Evolutionary conservation across 169 alveolate species (phyloP).

Genomic region (Eimeria tenella): DNA sequence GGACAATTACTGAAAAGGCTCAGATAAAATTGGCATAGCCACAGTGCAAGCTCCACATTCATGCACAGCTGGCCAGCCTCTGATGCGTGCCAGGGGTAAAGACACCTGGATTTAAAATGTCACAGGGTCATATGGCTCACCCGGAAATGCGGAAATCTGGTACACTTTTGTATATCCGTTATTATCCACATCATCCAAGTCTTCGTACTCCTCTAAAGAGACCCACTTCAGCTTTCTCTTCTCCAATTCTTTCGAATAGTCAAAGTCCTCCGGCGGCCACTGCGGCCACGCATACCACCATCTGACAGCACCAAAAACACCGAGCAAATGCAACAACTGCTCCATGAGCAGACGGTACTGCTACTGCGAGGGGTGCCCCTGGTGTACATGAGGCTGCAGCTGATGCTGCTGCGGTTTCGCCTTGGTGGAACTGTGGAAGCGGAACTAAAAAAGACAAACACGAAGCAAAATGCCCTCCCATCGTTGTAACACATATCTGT

Average conservation of each 20-base stretch:
- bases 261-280: constrained; percentile 93
- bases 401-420: neutral
- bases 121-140: neutral
- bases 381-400: neutral
- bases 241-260: constrained; percentile 82
- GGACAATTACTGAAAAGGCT: neutral
- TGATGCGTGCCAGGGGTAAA: neutral
- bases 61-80: no score
- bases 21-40: neutral
- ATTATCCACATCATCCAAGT: constrained; percentile 89
- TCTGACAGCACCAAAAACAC: constrained; percentile 81
- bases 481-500: no score
- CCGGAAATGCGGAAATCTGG: constrained; percentile 87
- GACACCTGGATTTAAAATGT: neutral
- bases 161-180: constrained; percentile 89
- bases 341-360: neutral
- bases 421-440: neutral
- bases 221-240: constrained; percentile 88
- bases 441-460: no score
- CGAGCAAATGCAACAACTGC: constrained; percentile 8
- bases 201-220: constrained; percentile 88
- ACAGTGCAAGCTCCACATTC: neutral
- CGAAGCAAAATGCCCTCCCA: no score
- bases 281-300: constrained; percentile 94
- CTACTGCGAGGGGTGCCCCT: neutral